Evolutionary conservation across 2,329 filamentous ascomycete species (phyloP).

Genomic region (Calonectria honghensis): DNA sequence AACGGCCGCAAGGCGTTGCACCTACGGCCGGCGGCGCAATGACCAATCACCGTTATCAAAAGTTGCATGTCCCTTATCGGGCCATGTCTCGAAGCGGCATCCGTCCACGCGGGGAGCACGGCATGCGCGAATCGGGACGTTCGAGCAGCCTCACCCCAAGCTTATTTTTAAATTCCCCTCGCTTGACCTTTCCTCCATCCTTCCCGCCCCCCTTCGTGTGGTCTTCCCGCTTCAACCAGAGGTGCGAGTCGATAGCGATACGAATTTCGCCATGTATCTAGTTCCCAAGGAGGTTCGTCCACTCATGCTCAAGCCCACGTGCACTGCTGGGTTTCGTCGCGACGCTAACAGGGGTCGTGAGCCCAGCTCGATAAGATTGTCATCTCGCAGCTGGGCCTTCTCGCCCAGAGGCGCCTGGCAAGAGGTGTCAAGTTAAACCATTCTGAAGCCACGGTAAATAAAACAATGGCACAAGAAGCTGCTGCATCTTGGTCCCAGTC

Average conservation of each 20-base stretch:
- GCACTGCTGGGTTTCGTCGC: constrained; percentile 27
- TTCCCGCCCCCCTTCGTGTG: constrained; percentile 6
- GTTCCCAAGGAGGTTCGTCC: constrained; percentile 68
- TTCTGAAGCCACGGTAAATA: constrained; percentile 85
- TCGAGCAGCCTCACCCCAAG: constrained; percentile 24
- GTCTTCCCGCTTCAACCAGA: neutral
- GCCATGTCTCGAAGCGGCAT: constrained; percentile 28
- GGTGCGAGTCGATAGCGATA: constrained; percentile 30
- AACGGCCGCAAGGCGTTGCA: neutral
- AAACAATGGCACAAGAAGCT: constrained; percentile 33
- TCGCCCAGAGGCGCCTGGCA: constrained; percentile 91
- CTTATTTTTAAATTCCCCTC: constrained; percentile 27
- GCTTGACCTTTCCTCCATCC: constrained; percentile 19
- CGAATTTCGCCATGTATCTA: constrained; percentile 64
- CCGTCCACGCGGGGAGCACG: constrained; percentile 23
- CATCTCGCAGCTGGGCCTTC: constrained; percentile 89
- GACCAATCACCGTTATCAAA: constrained; percentile 39
- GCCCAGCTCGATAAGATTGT: constrained; percentile 94
- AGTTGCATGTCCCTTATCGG: constrained; percentile 33
- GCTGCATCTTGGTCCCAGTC: neutral
- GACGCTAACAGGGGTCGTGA: constrained; percentile 47
- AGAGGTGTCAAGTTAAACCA: constrained; percentile 93
- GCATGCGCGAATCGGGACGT: constrained; percentile 30
- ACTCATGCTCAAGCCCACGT: constrained; percentile 37
- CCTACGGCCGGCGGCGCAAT: constrained; percentile 21